These are phyloP conservation scores for Neonectria coccinea DNA, from an alignment of 2,329 filamentous ascomycete species.

Conservation along the genomic window DNA sequence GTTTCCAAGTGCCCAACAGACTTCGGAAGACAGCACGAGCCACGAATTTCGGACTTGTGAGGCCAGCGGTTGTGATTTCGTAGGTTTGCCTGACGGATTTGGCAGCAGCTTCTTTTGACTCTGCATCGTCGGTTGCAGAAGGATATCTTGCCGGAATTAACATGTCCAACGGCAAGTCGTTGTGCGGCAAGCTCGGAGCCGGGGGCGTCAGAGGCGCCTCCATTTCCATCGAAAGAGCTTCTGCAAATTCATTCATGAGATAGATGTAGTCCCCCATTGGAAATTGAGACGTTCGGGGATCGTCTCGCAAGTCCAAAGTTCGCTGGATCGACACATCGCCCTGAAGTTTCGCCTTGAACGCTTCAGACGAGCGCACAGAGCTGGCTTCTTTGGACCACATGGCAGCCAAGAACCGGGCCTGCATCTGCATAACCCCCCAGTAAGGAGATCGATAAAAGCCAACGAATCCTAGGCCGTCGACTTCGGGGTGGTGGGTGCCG, in stretches of 20 bases:
- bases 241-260: slow-evolving; percentile 77
- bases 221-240: slow-evolving; percentile 66
- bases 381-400: slow-evolving; percentile 62
- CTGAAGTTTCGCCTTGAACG: slow-evolving; percentile 55
- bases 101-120: slow-evolving; percentile 54
- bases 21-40: slow-evolving; percentile 76
- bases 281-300: slow-evolving; percentile 73
- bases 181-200: slow-evolving; percentile 52
- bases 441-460: slow-evolving; percentile 88
- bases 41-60: slow-evolving; percentile 64
- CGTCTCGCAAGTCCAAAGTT: slow-evolving; percentile 63
- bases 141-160: slow-evolving; percentile 69
- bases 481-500: slow-evolving; percentile 68
- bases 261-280: slow-evolving; percentile 87
- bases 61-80: slow-evolving; percentile 54
- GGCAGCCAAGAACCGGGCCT: slow-evolving; percentile 75
- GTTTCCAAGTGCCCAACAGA: slow-evolving; percentile 76
- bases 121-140: slow-evolving; percentile 50
- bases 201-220: slow-evolving; percentile 44
- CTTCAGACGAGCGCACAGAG: slow-evolving; percentile 37
- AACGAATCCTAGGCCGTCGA: slow-evolving; percentile 79
- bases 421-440: slow-evolving; percentile 91
- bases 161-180: slow-evolving; percentile 61
- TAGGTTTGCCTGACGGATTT: slow-evolving; percentile 61
- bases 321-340: slow-evolving; percentile 59